These are phyloP conservation scores for Orbilia ellipsospora DNA, from an alignment of 2,329 filamentous ascomycete genomes.

Conservation along the genomic window DNA sequence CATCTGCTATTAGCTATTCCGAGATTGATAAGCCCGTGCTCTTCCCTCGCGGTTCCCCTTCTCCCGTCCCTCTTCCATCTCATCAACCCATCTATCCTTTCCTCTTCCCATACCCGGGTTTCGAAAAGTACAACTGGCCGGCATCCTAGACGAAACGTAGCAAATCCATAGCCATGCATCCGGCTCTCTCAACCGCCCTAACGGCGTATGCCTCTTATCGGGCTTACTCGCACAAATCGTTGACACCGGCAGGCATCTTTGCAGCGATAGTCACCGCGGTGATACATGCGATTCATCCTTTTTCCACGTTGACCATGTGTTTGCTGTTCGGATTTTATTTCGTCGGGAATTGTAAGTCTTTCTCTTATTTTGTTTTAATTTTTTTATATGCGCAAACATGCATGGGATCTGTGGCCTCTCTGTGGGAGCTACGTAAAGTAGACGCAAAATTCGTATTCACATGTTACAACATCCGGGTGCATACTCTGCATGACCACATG, in stretches of 20 bases:
- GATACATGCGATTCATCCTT: slow-evolving; percentile 90
- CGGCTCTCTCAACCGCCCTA: slow-evolving; percentile 62
- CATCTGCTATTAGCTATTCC: no score
- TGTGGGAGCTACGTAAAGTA: no score
- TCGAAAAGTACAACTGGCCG: no score
- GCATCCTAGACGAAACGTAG: no score
- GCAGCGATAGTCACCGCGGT: slow-evolving; percentile 78
- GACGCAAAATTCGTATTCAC: background rate
- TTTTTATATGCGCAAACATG: background rate
- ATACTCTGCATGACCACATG: slow-evolving; percentile 8
- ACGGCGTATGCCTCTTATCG: slow-evolving; percentile 70
- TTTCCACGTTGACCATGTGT: slow-evolving; percentile 67
- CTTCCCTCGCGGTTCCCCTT: slow-evolving; percentile 1
- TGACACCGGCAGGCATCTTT: slow-evolving; percentile 80
- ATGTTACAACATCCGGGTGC: background rate
- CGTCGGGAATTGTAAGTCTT: slow-evolving; percentile 34
- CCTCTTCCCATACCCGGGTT: no score
- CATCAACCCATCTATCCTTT: no score
- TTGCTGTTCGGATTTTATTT: slow-evolving; percentile 47
- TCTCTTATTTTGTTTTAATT: slow-evolving; percentile 67
- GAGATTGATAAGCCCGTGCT: background rate
- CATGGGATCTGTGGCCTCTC: slow-evolving; percentile 68
- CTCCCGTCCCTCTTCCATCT: background rate
- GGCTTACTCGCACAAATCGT: slow-evolving; percentile 76
- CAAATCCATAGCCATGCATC: slow-evolving; percentile 19